Evolutionary conservation across 805 yeast genomes (phyloP), one percentile per base, ranked within the genome.

Genomic region (Lachancea quebecensis): DNA sequence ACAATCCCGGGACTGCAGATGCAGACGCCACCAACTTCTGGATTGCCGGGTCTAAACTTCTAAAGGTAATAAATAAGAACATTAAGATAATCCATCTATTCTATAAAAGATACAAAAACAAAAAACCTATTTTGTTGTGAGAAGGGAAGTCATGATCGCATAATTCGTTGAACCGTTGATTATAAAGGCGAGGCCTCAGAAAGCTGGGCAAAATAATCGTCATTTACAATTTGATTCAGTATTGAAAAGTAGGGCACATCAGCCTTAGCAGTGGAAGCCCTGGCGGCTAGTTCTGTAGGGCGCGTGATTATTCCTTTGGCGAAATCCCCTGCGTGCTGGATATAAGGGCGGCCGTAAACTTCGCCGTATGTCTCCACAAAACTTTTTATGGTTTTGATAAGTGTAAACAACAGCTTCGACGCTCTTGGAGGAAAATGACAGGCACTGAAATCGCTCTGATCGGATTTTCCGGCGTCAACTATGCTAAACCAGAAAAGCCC

Each of bases 351-450:
- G 7, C 61, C 62, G 41, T 51, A 57, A 34, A 51, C 37, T 31
- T 52, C 41, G 9, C 52, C 44, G 39, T 58, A 58, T 34, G 50
- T 47, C n/a, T 49, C 54, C 16, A 58, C 52, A 44, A 58, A 58
- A 18, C 38, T 42, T 39, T 55, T 51, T 14, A 56, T 50, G n/a
- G 48, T 38, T 6, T 46, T 48, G 27, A 55, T 45, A 37, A 56
- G 41, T 14, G 48, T 47, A 17, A 38, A 44, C 25, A 53, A 47
- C 17, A 50, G 48, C 10, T 39, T 38, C n/a, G 52, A 39, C n/a
- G 47, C 50, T 18, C 41, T 47, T 2, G 47, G 47, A 6, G 58
- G 58, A 41, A 51, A 51, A 34, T 51, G 49, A 15, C 43, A 45
- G 25, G 41, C 36, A 21, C 42, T 48, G 18, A 39, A 28, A 28